These are phyloP conservation scores for Dissophora globulifera DNA, from an alignment of 192 early-diverging fungal genomes.

Conservation along the genomic window DNA sequence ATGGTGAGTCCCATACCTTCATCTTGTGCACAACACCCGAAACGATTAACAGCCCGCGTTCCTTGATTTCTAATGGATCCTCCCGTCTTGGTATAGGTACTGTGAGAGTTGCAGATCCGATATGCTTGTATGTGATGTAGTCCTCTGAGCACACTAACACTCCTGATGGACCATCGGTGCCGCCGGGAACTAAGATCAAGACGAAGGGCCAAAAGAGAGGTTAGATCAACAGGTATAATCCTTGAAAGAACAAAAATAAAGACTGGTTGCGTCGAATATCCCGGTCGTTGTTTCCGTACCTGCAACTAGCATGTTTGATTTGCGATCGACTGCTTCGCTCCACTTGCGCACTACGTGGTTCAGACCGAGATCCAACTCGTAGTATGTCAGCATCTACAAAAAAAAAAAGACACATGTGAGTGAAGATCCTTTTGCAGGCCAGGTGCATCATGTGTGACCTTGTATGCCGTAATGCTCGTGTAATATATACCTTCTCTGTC, in stretches of 20 bases:
- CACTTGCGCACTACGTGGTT: constrained; percentile 99
- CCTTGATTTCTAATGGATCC: constrained; percentile 70
- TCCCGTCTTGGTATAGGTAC: constrained; percentile 87
- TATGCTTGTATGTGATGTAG: constrained; percentile 88
- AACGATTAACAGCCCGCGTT: constrained; percentile 81
- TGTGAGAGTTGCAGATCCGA: constrained; percentile 66
- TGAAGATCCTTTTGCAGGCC: too few relatives aligned
- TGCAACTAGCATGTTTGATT: constrained; percentile 85
- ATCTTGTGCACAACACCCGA: constrained; percentile 90
- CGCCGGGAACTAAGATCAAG: constrained; percentile 82
- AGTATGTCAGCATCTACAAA: constrained; percentile 82
- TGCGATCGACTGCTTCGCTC: constrained; percentile 81
- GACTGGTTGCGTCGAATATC: not conserved
- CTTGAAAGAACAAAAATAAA: too few relatives aligned
- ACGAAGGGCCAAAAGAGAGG: too few relatives aligned
- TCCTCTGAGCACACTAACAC: constrained; percentile 96
- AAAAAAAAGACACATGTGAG: not conserved
- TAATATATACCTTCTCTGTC: constrained; percentile 72
- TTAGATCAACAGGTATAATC: too few relatives aligned
- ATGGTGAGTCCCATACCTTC: constrained; percentile 61
- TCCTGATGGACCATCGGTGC: constrained; percentile 94
- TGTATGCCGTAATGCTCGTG: too few relatives aligned
- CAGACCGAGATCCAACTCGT: constrained; percentile 97
- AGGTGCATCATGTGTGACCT: too few relatives aligned
- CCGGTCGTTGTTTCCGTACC: constrained; percentile 28